Conservation (phyloP, 345 rosid species). For the Arabidopsis suecica region DNA sequence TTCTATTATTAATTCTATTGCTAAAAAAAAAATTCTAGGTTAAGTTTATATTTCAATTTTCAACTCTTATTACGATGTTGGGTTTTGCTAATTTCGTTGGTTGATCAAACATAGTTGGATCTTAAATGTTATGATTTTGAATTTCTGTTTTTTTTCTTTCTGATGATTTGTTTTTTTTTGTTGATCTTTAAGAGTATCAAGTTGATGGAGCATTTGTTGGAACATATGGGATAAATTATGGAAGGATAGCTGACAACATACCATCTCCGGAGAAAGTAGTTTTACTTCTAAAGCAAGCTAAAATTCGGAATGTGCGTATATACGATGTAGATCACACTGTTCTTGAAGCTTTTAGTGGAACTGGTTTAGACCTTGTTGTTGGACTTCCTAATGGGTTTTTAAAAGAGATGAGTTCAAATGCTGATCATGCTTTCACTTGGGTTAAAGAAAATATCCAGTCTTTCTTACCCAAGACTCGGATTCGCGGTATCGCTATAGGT, state of each 20-base stretch:
- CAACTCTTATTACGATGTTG: neutral
- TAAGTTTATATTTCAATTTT: neutral
- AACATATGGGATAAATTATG: constrained; percentile 95
- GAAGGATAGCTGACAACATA: constrained; percentile 90
- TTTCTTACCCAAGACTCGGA: constrained; percentile 80
- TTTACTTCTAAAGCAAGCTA: constrained; percentile 73
- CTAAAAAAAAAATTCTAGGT: neutral
- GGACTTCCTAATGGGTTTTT: constrained; percentile 80
- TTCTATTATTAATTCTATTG: neutral
- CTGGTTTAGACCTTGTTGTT: constrained; percentile 83
- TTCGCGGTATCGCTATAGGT: constrained; percentile 89
- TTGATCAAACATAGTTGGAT: neutral
- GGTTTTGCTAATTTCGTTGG: constrained; percentile 3
- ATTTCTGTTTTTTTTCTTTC: neutral
- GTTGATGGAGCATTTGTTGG: constrained; percentile 72
- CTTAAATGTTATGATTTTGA: constrained; percentile 5
- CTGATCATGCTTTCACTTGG: constrained; percentile 82
- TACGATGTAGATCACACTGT: constrained; percentile 88
- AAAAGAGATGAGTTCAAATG: constrained; percentile 72
- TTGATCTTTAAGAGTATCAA: constrained; percentile 34
- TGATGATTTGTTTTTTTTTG: neutral
- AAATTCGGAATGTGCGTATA: constrained; percentile 86
- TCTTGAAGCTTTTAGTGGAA: constrained; percentile 85
- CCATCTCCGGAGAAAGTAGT: constrained; percentile 93
- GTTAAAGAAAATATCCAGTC: constrained; percentile 84